Base-by-base conservation (phyloP, 148 eudicot genomes). In the Vaccinium darrowii region DNA sequence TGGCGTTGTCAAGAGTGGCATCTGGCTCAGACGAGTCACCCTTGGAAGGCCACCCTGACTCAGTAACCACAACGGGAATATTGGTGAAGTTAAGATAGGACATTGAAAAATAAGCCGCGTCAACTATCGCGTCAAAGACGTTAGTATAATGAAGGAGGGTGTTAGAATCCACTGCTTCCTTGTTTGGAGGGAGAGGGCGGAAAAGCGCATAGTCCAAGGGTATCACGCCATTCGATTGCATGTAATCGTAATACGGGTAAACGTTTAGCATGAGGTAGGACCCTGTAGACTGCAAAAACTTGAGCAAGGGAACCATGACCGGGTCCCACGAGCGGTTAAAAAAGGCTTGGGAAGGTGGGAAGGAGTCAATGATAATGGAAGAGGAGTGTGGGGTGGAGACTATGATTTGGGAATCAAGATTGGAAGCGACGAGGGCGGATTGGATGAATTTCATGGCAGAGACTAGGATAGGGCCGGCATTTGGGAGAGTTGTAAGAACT, bases 11-110 rank as follows among this genome's bases (percentile, higher is more conserved):
- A 47, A 88, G 57, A 57, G 94, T 93, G 73, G 99, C 99, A 78
- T 91, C 97, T 5, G 94, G 94, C 90, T 96, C 99, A 0, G 90
- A 80, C 0, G 97, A 79, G 78, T 91, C 97, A 19, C 99, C 99
- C 86, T 92, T 94, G 8, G 98, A 94, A 85, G 99, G 99, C 99
- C 99, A 96, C 13, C 99, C 99, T 23, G 99, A 91, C 88, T 96
- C 99, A 0, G 97, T 94, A 25, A 96, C 99, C 1, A 91, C 71
- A 52, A 96, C 86, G 33, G 99, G 97, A 39, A 96, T 85, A 86
- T 94, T 94, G 30, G 98, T 92, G 91, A 96, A 89, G 90, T 94
- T 96, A 19, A 96, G 83, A 87, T 90, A 87, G 30, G 94, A 90
- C 95, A 94, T 93, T 52, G 98, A 90, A 84, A 94, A 96, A 88